Conservation (phyloP, 83 land plant species). For the Isoetes engelmannii region DNA sequence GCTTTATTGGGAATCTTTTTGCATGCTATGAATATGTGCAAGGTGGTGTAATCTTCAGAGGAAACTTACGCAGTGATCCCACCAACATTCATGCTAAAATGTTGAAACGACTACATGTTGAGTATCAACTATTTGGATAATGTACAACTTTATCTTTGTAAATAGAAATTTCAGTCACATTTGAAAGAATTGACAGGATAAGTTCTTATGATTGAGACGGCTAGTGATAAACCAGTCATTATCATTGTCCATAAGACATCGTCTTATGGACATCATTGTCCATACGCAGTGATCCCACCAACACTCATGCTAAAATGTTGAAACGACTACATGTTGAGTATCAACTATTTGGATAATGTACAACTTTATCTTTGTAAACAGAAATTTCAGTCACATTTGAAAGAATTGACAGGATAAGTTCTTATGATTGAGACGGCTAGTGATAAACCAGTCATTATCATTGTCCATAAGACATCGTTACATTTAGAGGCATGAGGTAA, state of each 20-base stretch:
- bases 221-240: conserved; percentile 83
- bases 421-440: conserved; percentile 74
- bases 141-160: conserved; percentile 2
- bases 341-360: background rate
- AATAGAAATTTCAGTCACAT: background rate
- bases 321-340: conserved; percentile 51
- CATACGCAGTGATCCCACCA: conserved; percentile 58
- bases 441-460: conserved; percentile 80
- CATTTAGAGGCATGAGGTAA: conserved; percentile 69
- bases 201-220: conserved; percentile 72
- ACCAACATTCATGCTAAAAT: conserved; percentile 65
- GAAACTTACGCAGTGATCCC: conserved; percentile 74
- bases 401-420: conserved; percentile 57
- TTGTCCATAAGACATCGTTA: conserved; percentile 56
- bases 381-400: background rate
- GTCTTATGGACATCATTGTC: too few relatives aligned
- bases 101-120: conserved; percentile 52
- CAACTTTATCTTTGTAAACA: background rate
- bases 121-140: background rate
- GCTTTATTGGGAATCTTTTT: too few relatives aligned
- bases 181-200: conserved; percentile 46
- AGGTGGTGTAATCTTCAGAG: conserved; percentile 81
- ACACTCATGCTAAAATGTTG: conserved; percentile 59
- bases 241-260: conserved; percentile 62
- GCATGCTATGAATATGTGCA: conserved; percentile 1